Base-by-base conservation (phyloP, 192 early-diverging fungal genomes). In the Dimargaris xerosporica region DNA sequence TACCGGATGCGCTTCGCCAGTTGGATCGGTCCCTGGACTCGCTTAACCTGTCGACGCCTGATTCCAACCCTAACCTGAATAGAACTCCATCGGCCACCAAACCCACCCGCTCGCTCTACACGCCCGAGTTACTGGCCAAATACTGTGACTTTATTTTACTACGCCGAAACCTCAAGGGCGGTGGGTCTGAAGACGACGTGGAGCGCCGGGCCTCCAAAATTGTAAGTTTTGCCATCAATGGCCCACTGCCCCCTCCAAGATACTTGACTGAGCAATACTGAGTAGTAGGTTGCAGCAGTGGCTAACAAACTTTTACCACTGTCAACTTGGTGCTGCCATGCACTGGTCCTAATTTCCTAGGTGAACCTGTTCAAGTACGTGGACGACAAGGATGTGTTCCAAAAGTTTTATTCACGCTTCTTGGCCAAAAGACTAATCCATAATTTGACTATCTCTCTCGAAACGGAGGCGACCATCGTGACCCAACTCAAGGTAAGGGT, bases 321-420 rank as follows among this genome's bases (percentile, higher is more conserved):
- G n/a, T n/a, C n/a, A n/a, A n/a, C n/a, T n/a, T n/a, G n/a, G n/a
- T n/a, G n/a, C n/a, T n/a, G n/a, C n/a, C n/a, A n/a, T n/a, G n/a
- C n/a, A n/a, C n/a, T n/a, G n/a, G n/a, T n/a, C n/a, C n/a, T n/a
- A n/a, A n/a, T n/a, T n/a, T n/a, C n/a, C n/a, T n/a, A n/a, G n/a
- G n/a, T 97, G 78, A 93, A 84, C 7, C 81, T 99, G 17, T 96
- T 93, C 75, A 90, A 93, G 71, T 99, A 91, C 69, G 81, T 99
- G 44, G 91, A 93, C 63, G 92, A 94, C 79, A 90, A 91, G 71
- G 96, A 99, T 68, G 90, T 99, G 31, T 99, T 97, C 78, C 94
- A 96, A 72, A 92, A 93, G 73, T 91, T 94, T 54, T 99, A 99
- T 73, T 83, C 85, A 34, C 89, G 87, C 67, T 83, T 86, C 75